Conservation (phyloP, 2,329 filamentous ascomycete genomes). For the Lasiodiplodia theobromae region DNA sequence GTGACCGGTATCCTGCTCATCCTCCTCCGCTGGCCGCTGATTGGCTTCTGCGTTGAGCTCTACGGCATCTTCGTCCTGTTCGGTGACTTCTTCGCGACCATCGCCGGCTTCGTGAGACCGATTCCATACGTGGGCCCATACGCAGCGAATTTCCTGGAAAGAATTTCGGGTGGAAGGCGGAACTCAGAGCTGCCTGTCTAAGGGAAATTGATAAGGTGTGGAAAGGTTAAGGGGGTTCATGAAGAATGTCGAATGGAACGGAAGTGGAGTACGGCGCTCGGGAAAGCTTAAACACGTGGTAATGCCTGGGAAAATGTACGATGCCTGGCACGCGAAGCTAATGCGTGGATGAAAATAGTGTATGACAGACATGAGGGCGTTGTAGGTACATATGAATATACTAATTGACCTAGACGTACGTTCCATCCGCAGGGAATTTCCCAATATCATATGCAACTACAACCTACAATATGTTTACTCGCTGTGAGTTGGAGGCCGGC, state of each 20-base stretch:
- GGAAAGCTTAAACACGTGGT: not conserved
- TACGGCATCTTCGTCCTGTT: constrained; percentile 95
- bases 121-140: constrained; percentile 87
- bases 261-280: not conserved
- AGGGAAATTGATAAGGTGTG: constrained; percentile 34
- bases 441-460: not conserved
- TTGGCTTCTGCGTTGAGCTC: constrained; percentile 88
- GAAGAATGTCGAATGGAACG: not conserved
- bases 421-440: not conserved
- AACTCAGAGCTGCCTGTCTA: constrained; percentile 82
- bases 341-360: constrained; percentile 11
- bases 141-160: constrained; percentile 76
- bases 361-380: constrained; percentile 17
- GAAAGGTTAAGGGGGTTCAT: not conserved
- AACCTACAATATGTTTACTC: not conserved
- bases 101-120: constrained; percentile 84
- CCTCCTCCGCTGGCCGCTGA: constrained; percentile 85
- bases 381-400: constrained; percentile 16
- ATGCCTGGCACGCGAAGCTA: not conserved
- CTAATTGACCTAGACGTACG: constrained; percentile 3
- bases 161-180: constrained; percentile 70
- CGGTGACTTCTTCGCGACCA: constrained; percentile 94
- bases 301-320: constrained; percentile 4
- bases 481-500: no score
- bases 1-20: constrained; percentile 83